Conservation (phyloP, 129 eudicot species). For the Apium graveolens region DNA sequence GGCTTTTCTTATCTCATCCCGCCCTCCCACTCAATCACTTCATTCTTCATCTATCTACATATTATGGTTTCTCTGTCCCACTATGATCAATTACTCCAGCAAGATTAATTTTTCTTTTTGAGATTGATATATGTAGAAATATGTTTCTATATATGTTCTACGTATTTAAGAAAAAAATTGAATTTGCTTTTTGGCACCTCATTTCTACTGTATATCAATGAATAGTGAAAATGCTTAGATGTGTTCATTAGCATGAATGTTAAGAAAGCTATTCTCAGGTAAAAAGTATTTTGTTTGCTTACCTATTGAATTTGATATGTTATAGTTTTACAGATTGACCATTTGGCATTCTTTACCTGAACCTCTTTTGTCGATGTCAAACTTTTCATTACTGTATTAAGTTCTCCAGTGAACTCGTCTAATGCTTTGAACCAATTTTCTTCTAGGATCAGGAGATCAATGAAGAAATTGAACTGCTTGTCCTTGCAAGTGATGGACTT, state of each 20-base stretch:
- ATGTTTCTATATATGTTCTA: background rate
- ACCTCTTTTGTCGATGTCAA: background rate
- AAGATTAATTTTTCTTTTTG: background rate
- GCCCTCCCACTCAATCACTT: background rate
- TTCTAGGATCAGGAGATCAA: slow-evolving; percentile 68
- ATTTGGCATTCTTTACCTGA: background rate
- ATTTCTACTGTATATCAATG: background rate
- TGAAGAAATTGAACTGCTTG: slow-evolving; percentile 62
- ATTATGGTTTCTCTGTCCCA: background rate
- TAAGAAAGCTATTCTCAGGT: too few relatives aligned
- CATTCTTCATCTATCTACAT: background rate
- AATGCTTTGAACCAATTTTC: background rate
- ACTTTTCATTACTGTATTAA: background rate
- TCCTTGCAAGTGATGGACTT: slow-evolving; percentile 93
- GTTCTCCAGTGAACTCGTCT: background rate
- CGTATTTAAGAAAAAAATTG: background rate
- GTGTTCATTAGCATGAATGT: background rate
- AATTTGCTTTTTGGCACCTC: background rate
- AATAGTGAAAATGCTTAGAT: background rate
- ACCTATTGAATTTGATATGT: background rate
- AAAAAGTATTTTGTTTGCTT: background rate
- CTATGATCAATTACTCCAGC: background rate
- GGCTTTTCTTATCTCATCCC: too few relatives aligned
- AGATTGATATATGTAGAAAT: background rate
- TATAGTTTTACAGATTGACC: background rate